Evolutionary conservation across 768 basidiomycete species (phyloP).

Genomic region (Lactifluus hygrophoroides): DNA sequence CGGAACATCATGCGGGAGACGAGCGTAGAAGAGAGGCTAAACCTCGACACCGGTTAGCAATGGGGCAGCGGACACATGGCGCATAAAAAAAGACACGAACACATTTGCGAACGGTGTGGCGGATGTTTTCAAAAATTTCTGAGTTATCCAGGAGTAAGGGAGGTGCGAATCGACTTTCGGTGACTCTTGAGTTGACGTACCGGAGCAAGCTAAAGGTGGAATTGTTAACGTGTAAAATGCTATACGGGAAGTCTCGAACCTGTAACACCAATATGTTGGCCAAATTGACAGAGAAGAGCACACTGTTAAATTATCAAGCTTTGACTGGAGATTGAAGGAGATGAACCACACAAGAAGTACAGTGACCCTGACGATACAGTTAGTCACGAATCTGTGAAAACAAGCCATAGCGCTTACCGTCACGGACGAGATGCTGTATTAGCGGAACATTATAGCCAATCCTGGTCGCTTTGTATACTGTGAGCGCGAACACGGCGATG

Average conservation of each 20-base stretch:
- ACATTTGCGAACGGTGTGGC: neutral
- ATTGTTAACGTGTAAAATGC: neutral
- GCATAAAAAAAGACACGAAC: neutral
- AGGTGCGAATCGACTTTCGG: neutral
- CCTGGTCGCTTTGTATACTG: neutral
- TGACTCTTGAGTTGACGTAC: neutral
- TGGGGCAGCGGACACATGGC: neutral
- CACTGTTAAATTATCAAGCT: neutral
- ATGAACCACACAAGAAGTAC: neutral
- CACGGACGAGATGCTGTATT: neutral
- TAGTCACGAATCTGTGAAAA: neutral
- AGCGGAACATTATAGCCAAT: neutral
- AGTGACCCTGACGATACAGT: neutral
- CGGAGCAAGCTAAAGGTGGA: neutral
- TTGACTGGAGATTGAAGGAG: neutral
- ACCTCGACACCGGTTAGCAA: neutral
- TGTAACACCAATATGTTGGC: neutral
- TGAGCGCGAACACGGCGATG: neutral
- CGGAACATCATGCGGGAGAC: neutral
- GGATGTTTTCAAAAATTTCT: neutral
- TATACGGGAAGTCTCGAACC: neutral
- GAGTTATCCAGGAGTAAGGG: neutral
- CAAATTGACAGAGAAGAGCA: neutral
- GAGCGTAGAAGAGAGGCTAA: neutral
- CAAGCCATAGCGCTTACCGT: neutral